Base-by-base conservation (phyloP, 2,329 filamentous ascomycete genomes). In the Fusarium lateritium region DNA sequence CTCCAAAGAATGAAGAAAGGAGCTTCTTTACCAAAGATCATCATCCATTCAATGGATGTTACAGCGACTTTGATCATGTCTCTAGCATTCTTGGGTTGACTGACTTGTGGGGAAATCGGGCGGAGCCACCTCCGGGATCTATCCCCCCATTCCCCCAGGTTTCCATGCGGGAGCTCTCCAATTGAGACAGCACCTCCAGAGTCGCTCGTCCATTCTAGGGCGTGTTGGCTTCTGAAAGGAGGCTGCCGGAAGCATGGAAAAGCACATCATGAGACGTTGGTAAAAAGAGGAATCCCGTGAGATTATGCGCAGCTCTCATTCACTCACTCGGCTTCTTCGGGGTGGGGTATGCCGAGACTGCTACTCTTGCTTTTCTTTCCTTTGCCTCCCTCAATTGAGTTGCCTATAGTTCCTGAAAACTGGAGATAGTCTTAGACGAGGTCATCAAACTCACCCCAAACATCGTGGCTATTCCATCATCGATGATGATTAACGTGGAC, bases 271-370 rank as follows among this genome's bases (percentile, higher is more conserved):
- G 45, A 63, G 53, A 34, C 38, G 15, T 53, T 15, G 33, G 33
- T 42, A 19, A 55, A 58, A 56, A 67, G 63, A 58, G 54, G 53
- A 47, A 59, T 51, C 47, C 65, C 65, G 47, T 66, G 22, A 36
- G 39, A 34, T 39, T 33, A 42, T 24, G 22, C 38, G 14, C 22
- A 5, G 7, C 40, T 43, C 33, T 34, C 33, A 34, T 34, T 15
- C 33, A 14, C 14, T 36, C 17, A 22, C 31, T 38, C 40, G 38
- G 44, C 17, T 34, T 17, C 39, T 38, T 65, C 49, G 49, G 62
- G 42, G 28, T 47, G 28, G 45, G 44, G 46, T 52, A 38, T 31
- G 34, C 44, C 49, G 54, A 65, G 44, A 49, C 46, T 17, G 24
- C 24, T 9, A 33, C 4, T 10, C 11, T 33, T 11, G 31, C 31